phyloP scores from a whole-genome alignment of 1,284 basidiomycete genomes.

The Cystobasidium slooffiae region DNA sequence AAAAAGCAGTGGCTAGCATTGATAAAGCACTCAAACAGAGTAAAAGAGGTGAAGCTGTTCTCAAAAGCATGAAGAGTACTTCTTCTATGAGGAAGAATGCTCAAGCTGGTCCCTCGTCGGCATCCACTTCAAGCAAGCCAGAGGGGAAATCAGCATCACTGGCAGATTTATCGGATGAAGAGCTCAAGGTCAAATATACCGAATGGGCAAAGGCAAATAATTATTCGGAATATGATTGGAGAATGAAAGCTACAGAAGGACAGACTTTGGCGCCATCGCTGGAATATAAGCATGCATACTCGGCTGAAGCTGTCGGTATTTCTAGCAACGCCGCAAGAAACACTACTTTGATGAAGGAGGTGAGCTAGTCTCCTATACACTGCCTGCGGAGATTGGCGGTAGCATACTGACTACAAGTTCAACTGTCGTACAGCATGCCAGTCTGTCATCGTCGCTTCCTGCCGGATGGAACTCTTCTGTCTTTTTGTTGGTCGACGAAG shows the following conservation, averaged over 20 bases:
- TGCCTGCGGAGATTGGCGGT: too few relatives aligned
- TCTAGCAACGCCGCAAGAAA: constrained; percentile 80
- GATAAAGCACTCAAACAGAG: constrained; percentile 80
- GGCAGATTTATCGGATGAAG: constrained; percentile 25
- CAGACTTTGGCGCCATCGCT: neutral
- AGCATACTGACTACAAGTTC: neutral
- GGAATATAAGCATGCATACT: constrained; percentile 77
- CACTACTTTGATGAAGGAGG: constrained; percentile 88
- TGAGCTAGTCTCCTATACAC: too few relatives aligned
- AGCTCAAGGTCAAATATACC: constrained; percentile 23
- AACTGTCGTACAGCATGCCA: constrained; percentile 69
- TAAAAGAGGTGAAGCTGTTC: constrained; percentile 67
- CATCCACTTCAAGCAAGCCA: neutral
- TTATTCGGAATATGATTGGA: constrained; percentile 33
- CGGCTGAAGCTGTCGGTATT: constrained; percentile 76
- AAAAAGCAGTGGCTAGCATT: constrained; percentile 75
- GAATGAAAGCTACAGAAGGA: neutral
- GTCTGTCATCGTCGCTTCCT: constrained; percentile 84
- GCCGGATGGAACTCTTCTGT: constrained; percentile 88
- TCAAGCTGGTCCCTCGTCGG: neutral
- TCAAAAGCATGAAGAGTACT: constrained; percentile 11
- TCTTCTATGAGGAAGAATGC: neutral
- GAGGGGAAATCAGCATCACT: neutral
- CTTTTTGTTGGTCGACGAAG: constrained; percentile 82
- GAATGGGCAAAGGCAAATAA: constrained; percentile 28